Percentiles rank a stretch among this genome's conserved stretches.
These are phyloP conservation scores for Senna siamea DNA, from an alignment of 306 rosid genomes.

Conservation along the genomic window DNA sequence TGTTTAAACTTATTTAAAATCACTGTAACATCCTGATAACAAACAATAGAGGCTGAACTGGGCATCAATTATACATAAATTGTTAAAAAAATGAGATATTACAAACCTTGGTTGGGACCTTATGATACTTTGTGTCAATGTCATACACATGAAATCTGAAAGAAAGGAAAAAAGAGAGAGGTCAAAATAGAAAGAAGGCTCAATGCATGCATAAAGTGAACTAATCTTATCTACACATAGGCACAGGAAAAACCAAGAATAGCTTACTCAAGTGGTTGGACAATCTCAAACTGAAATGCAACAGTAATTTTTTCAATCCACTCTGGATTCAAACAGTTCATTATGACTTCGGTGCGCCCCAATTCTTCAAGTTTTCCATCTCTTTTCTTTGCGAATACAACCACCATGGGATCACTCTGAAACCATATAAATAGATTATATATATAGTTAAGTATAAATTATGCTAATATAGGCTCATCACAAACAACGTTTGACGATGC, in stretches of 20 bases:
- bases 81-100: neutral
- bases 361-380: constrained; percentile 71
- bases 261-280: constrained; percentile 76
- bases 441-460: neutral
- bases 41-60: neutral
- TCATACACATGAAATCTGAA: constrained; percentile 78
- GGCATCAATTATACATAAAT: neutral
- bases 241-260: constrained; percentile 7
- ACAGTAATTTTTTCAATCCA: constrained; percentile 77
- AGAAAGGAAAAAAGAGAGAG: constrained; percentile 21
- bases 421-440: constrained; percentile 1
- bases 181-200: constrained; percentile 8
- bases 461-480: neutral
- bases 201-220: neutral
- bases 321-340: constrained; percentile 67
- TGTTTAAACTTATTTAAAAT: neutral
- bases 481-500: constrained; percentile 1
- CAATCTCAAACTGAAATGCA: constrained; percentile 79
- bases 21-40: constrained; percentile 4
- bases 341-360: constrained; percentile 84
- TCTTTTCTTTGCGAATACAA: constrained; percentile 52
- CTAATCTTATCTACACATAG: constrained; percentile 21
- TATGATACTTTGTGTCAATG: constrained; percentile 70
- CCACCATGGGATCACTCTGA: constrained; percentile 89
- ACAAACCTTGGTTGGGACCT: constrained; percentile 70